phyloP scores from a whole-genome alignment of 2,329 filamentous ascomycete genomes.

The Fusarium virguliforme region DNA sequence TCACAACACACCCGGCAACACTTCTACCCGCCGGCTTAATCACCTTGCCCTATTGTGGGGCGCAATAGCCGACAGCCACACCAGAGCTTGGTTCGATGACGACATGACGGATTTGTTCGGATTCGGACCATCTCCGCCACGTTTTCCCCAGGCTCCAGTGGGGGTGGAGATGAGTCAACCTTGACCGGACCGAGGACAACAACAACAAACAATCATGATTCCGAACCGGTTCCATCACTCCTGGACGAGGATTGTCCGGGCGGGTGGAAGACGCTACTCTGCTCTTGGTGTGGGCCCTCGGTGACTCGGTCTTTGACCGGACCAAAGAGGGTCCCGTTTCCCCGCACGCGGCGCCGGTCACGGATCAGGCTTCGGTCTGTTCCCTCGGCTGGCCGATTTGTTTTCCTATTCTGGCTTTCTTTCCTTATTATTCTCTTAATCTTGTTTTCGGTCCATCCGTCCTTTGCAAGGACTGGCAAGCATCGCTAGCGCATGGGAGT shows the following conservation, averaged over 20 bases:
- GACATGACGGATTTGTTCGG: constrained; percentile 34
- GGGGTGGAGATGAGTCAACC: constrained; percentile 42
- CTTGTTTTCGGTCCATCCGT: constrained; percentile 13
- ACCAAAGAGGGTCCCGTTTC: constrained; percentile 16
- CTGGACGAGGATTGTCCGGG: constrained; percentile 31
- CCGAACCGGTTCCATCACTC: constrained; percentile 31
- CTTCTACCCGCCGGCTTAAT: constrained; percentile 37
- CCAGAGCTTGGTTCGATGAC: constrained; percentile 39
- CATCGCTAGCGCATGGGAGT: constrained; percentile 39
- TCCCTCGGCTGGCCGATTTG: constrained; percentile 18
- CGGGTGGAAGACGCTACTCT: constrained; percentile 32
- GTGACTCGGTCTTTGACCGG: constrained; percentile 30
- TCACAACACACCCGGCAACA: constrained; percentile 23
- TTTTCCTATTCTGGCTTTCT: constrained; percentile 33
- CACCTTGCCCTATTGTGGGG: not conserved
- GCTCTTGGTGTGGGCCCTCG: constrained; percentile 31
- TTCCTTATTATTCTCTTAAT: constrained; percentile 23
- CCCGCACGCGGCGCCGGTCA: constrained; percentile 34
- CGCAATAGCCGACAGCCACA: constrained; percentile 31
- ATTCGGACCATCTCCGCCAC: constrained; percentile 22
- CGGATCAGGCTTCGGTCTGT: constrained; percentile 30
- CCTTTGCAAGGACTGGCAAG: constrained; percentile 21
- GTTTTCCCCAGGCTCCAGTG: constrained; percentile 26
- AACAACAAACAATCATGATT: constrained; percentile 36
- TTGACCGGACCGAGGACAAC: constrained; percentile 22